Evolutionary conservation across 2,329 filamentous ascomycete genomes (phyloP), one percentile per base, ranked within the genome.

Genomic region (Talaromyces sp.): DNA sequence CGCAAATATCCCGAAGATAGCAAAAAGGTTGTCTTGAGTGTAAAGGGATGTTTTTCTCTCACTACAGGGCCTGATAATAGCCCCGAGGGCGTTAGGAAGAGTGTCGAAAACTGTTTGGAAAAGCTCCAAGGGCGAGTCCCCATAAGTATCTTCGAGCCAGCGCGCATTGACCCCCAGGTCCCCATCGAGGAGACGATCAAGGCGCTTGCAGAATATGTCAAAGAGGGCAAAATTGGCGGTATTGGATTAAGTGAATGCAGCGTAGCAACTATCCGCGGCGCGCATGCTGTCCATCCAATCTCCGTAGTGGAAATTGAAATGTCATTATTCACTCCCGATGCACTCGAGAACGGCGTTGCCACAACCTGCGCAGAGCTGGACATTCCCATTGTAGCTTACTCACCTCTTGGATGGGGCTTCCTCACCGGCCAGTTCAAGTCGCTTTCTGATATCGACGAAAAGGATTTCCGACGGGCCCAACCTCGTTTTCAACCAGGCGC

Each of bases 1-100:
- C 79, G 79, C 27, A 80, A 82, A 62, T 83, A 89, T 68, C 87
- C 87, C 1, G 83, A 87, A 64, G 84, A 89, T 65, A 85, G 86
- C 10, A 76, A 81, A 54, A 85, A 86, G 68, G 79, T 89, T 9
- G 80, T 87, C 10, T 73, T 90, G 54, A 81, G 80, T 67, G 81
- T 89, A 69, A 90, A 90, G 75, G 87, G 87, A 31, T 83, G 80
- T 8, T 33, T 77, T 34, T 72, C 66, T 7, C 66, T 78, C 50
- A 23, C 30, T 23, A 34, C 27, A 31, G 59, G 57, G 8, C 78
- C 82, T 0, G 82, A 87, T 66, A 81, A 83, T n/a, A 83, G 80
- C 4, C 81, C 82, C 4, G 81, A 82, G 40, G 79, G 78, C 44
- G 76, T 88, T 18, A 82, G 85, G 31, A 78, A 78, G 44, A 87